phyloP scores from a whole-genome alignment of 352 stramenopile species.

The Phytophthora citrophthora region DNA sequence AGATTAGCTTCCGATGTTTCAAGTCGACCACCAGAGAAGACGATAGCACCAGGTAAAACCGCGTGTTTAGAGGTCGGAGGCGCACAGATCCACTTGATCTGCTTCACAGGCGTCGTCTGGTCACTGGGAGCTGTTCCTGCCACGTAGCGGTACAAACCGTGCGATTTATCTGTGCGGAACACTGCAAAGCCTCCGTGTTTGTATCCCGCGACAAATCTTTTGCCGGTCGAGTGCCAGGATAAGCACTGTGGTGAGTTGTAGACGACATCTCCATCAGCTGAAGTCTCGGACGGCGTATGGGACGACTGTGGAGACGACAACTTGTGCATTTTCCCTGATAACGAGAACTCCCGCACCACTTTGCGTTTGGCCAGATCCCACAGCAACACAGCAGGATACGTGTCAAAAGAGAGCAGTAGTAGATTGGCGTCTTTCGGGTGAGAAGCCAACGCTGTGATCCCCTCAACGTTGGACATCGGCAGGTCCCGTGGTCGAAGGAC shows the following conservation, averaged over 20 bases:
- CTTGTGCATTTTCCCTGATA: slow-evolving; percentile 35
- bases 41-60: slow-evolving; percentile 56
- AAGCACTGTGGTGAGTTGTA: slow-evolving; percentile 64
- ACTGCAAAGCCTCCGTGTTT: slow-evolving; percentile 65
- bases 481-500: slow-evolving; percentile 58
- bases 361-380: slow-evolving; percentile 80
- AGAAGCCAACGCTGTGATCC: slow-evolving; percentile 55
- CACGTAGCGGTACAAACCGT: slow-evolving; percentile 46
- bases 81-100: slow-evolving; percentile 70
- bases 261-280: slow-evolving; percentile 9
- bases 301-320: slow-evolving; percentile 12
- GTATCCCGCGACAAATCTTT: slow-evolving; percentile 77
- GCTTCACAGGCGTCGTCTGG: slow-evolving; percentile 33
- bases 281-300: slow-evolving; percentile 16
- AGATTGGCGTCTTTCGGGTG: slow-evolving; percentile 72
- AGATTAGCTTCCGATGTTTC: slow-evolving; percentile 29
- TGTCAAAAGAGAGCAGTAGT: slow-evolving; percentile 69
- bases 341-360: slow-evolving; percentile 49
- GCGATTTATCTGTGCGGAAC: slow-evolving; percentile 63
- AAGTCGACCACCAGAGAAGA: slow-evolving; percentile 47
- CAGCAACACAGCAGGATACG: slow-evolving; percentile 49
- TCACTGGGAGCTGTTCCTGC: slow-evolving; percentile 1
- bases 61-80: slow-evolving; percentile 61
- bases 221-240: slow-evolving; percentile 81
- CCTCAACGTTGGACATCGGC: slow-evolving; percentile 21